Base-by-base conservation (phyloP, 176 grass and related monocot species). In the Elymus sibiricus region DNA sequence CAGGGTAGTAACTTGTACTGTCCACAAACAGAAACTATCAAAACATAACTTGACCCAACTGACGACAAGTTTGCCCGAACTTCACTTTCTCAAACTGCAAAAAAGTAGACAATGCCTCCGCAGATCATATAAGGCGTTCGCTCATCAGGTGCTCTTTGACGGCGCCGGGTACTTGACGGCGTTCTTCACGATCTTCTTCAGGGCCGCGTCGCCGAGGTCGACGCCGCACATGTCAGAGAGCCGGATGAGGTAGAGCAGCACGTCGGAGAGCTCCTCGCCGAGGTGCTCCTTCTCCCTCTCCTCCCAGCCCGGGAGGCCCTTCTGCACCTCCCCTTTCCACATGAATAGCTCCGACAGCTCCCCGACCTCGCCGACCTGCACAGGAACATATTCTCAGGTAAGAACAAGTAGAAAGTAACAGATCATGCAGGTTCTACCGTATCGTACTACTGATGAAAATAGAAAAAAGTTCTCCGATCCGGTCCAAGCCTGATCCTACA, bases 261-360 rank as follows among this genome's bases (percentile, higher is more conserved):
- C 91, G 78, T 96, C 91, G 39, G 94, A 92, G 63, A 94, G 91
- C 89, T 96, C 94, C 81, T 96, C 94, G 21, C 91, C 91, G 77
- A 96, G 89, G 87, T 94, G 94, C 82, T 92, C 91, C 87, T 90
- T 96, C 64, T 96, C 94, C 0, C 81, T 6, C 32, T 94, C 91
- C 16, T 78, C 62, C 94, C 94, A 96, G 17, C 84, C 90, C 0
- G 85, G 89, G 5, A 90, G 49, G 13, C 94, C 94, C 78, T 88
- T 96, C 4, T 64, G 66, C 82, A 96, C 91, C 55, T 96, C 94
- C 15, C 94, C 91, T 62, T 87, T 93, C 94, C 94, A 96, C 94
- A 93, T 93, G 87, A 96, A 96, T 86, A 96, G 86, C 82, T 96
- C 94, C 1, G 94, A 96, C 66, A 96, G 85, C 91, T 94, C 94